Evolutionary conservation across 2,329 filamentous ascomycete species (phyloP), one percentile per base, ranked within the genome.

Genomic region (Cladosporium velox): DNA sequence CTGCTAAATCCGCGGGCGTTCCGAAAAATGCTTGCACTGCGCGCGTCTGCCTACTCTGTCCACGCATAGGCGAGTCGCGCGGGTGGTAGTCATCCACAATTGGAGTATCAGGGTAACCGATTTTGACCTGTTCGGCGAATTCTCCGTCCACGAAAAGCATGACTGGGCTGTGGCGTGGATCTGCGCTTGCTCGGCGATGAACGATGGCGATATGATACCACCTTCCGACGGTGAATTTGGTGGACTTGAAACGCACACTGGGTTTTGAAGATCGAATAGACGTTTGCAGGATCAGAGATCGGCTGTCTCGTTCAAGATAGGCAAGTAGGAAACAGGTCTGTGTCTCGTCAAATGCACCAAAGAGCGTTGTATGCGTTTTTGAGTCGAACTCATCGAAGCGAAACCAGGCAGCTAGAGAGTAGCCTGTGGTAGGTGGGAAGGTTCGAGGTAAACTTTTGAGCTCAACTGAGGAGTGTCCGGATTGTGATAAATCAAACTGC

Each of bases 181-280:
- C 73, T 59, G 69, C 61, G 2, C 55, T 59, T 26, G 67, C 70
- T 65, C 71, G 71, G 59, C 90, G 88, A 78, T 99, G 95, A 28
- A 95, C 91, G 68, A 99, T 81, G 52, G 90, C 92, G 72, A 99
- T 87, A 77, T 99, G 95, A 77, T 99, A 99, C 95, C 95, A 99
- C 72, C 83, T 85, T 64, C 88, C 86, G 69, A 91, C 85, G 71
- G 88, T 83, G 74, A 99, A 98, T 0, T 85, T 82, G 12, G 89
- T 87, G 2, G 90, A 90, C 77, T 95, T 96, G 83, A 99, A 99
- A 65, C 95, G 88, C 57, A 99, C 91, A 77, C 94, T 98, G 2
- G 95, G 94, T 66, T 91, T 88, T 62, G 88, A 85, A 10, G 93
- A 93, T 62, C 88, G 91, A 67, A 98, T 91, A 21, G 95, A 97